Percentiles rank a stretch among this genome's conserved stretches.
Evolutionary conservation across 2,329 filamentous ascomycete species (phyloP).

Genomic region (Trichoderma atroviride): DNA sequence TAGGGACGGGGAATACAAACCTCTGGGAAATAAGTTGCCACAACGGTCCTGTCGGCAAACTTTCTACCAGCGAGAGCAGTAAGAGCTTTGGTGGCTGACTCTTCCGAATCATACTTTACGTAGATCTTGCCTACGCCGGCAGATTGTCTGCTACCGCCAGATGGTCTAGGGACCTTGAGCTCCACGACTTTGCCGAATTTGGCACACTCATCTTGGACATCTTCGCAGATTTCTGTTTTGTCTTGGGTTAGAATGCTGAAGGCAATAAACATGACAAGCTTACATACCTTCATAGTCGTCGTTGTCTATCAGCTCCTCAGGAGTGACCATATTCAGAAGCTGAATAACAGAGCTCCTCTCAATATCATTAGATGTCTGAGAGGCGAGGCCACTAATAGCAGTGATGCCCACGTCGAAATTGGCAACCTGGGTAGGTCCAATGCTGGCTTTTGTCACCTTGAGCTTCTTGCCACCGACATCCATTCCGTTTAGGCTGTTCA

Average conservation of each 20-base stretch:
- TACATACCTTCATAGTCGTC: slow-evolving; percentile 87
- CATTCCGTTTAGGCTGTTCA: slow-evolving; percentile 91
- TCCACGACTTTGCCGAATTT: slow-evolving; percentile 86
- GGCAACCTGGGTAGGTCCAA: slow-evolving; percentile 89
- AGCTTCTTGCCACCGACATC: slow-evolving; percentile 85
- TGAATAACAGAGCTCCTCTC: slow-evolving; percentile 86
- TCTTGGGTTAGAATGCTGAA: slow-evolving; percentile 40
- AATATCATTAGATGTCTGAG: slow-evolving; percentile 76
- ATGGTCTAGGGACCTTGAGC: slow-evolving; percentile 91
- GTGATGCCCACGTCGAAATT: slow-evolving; percentile 95
- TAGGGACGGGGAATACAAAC: slow-evolving; percentile 48
- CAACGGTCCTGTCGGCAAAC: slow-evolving; percentile 94
- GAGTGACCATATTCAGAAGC: slow-evolving; percentile 96
- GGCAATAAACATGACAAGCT: not conserved
- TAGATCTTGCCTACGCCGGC: slow-evolving; percentile 97
- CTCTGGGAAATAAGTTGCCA: slow-evolving; percentile 95
- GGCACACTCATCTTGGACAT: slow-evolving; percentile 87
- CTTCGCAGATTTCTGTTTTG: slow-evolving; percentile 87
- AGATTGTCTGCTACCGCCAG: slow-evolving; percentile 78
- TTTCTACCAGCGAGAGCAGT: slow-evolving; percentile 91
- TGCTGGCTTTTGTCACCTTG: slow-evolving; percentile 84
- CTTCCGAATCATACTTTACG: slow-evolving; percentile 83
- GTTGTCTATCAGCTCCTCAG: slow-evolving; percentile 89
- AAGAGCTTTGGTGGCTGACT: slow-evolving; percentile 81
- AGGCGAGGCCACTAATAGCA: slow-evolving; percentile 96